Conservation (phyloP, 2,329 filamentous ascomycete genomes). For the Cadophora sp. region DNA sequence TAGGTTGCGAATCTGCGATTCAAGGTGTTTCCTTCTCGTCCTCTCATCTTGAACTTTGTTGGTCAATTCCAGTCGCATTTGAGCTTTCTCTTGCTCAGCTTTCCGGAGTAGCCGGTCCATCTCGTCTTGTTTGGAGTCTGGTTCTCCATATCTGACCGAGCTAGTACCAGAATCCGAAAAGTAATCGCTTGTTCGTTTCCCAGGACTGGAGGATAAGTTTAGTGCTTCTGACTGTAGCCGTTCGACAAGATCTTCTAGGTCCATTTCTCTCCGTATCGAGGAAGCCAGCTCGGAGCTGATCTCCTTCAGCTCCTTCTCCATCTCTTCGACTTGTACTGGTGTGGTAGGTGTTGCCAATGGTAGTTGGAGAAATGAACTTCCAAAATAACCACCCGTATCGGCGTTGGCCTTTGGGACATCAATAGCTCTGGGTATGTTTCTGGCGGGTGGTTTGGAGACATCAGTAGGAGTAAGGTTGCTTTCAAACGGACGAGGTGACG, state of each 20-base stretch:
- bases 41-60: constrained; percentile 89
- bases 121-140: constrained; percentile 69
- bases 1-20: constrained; percentile 83
- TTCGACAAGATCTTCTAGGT: constrained; percentile 93
- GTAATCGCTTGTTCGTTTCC: constrained; percentile 89
- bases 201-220: constrained; percentile 58
- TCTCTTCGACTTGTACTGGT: constrained; percentile 73
- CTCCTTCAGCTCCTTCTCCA: constrained; percentile 93
- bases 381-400: constrained; percentile 49
- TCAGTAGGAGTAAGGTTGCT: constrained; percentile 40
- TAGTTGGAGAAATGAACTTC: constrained; percentile 40
- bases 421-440: constrained; percentile 47
- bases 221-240: constrained; percentile 79
- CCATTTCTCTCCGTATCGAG: constrained; percentile 95
- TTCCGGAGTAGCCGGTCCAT: constrained; percentile 82
- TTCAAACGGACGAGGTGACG: constrained; percentile 57
- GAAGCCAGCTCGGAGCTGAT: constrained; percentile 91
- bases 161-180: constrained; percentile 96
- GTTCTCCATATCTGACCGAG: constrained; percentile 73
- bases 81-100: constrained; percentile 90
- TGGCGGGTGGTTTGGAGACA: constrained; percentile 33
- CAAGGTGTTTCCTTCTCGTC: constrained; percentile 74
- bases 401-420: constrained; percentile 45
- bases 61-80: constrained; percentile 83
- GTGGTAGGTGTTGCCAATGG: constrained; percentile 47